Percentiles rank a stretch among this genome's conserved stretches.
Evolutionary conservation across 805 yeast genomes (phyloP).

Genomic region (Hanseniaspora osmophila): DNA sequence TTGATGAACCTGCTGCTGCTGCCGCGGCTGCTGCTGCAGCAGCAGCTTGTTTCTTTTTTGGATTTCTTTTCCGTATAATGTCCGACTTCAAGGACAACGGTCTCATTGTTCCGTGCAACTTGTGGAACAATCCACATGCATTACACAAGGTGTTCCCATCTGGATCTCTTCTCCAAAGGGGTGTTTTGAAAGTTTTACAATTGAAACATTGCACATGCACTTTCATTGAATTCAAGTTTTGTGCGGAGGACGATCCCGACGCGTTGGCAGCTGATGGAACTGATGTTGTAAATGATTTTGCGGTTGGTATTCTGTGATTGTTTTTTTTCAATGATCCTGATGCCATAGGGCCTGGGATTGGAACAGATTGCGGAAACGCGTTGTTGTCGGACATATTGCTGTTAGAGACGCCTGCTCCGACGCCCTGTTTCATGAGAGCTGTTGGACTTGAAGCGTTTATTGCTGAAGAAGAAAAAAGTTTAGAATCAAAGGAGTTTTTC

Average conservation of each 20-base stretch:
- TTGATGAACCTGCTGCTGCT: background rate
- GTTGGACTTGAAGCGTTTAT: background rate
- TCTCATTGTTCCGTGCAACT: constrained; percentile 87
- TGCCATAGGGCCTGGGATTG: background rate
- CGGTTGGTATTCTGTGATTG: background rate
- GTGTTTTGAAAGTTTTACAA: constrained; percentile 86
- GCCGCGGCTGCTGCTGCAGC: constrained; percentile 1
- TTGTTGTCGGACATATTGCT: background rate
- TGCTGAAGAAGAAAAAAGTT: background rate
- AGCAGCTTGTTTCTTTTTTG: constrained; percentile 40
- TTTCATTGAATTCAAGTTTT: constrained; percentile 7
- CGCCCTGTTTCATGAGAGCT: background rate
- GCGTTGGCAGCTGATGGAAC: too few relatives aligned
- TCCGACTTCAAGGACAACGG: constrained; percentile 86
- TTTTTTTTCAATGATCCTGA: constrained; percentile 1
- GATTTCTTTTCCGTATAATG: constrained; percentile 68
- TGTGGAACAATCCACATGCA: constrained; percentile 88
- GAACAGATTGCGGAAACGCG: background rate
- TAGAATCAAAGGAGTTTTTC: background rate
- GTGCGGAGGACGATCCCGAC: background rate
- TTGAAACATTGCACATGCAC: constrained; percentile 52
- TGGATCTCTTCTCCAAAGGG: constrained; percentile 87
- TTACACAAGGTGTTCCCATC: constrained; percentile 88
- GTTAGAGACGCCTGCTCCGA: background rate
- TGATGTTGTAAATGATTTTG: background rate